Evolutionary conservation across 805 yeast species (phyloP), one percentile per base, ranked within the genome.

Genomic region (Metschnikowia bowlesiae): DNA sequence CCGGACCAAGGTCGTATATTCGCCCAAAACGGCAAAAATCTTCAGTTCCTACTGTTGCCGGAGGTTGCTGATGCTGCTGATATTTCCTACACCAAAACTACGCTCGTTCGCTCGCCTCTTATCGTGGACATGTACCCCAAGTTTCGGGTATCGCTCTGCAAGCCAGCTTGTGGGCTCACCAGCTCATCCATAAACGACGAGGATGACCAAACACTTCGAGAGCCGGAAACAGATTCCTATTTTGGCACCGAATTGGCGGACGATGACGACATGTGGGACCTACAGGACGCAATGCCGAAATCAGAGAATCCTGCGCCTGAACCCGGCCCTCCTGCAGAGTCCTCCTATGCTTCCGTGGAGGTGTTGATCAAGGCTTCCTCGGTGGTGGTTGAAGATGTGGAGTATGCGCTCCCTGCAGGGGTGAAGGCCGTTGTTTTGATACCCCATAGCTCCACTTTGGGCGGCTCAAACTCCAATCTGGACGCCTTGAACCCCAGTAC

Each of bases 21-120:
- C 16, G 44, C 38, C 45, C 31, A n/a, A 18, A 28, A 14, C 33
- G 13, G 16, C 16, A 10, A 11, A 3, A 22, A 28, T 28, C 40
- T 50, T n/a, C 36, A 32, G 26, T 46, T 39, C 14, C 45, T 51
- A 39, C 35, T 39, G 26, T 36, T 48, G 28, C 39, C 22, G 2
- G 48, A 29, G 8, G 39, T 46, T 9, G n/a, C 18, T 11, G 34
- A 26, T 32, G 30, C 46, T 2, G 33, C 9, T 11, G 35, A 49
- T n/a, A 30, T 55, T 14, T 48, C 55, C 7, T 68, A 60, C 43
- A 49, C 66, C 35, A 69, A 68, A 53, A 67, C 69, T 50, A 72
- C 75, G 10, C 53, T 78, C n/a, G 56, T 73, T 34, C 67, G 67
- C 14, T 70, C 79, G 14, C 78, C 81, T 2, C 59, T 71, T 1